These are phyloP conservation scores for Xylaria bambusicola DNA, from an alignment of 495 filamentous ascomycete species.

Conservation along the genomic window DNA sequence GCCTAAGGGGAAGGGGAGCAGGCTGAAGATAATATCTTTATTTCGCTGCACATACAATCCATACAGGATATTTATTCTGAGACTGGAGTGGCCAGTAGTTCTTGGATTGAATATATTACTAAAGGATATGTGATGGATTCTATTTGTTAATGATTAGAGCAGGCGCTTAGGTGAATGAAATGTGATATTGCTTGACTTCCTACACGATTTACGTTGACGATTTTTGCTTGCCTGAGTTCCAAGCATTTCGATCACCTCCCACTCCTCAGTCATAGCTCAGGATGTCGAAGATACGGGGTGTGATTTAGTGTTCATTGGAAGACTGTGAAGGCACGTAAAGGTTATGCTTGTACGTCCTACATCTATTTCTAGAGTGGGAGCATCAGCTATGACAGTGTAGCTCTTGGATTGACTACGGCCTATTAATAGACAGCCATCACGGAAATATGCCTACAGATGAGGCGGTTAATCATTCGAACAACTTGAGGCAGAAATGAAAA, in stretches of 20 bases:
- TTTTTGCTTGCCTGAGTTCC: background rate
- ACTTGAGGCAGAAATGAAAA: background rate
- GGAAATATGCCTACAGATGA: too few relatives aligned
- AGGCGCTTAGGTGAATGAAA: constrained; percentile 20
- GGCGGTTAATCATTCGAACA: too few relatives aligned
- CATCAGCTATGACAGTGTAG: too few relatives aligned
- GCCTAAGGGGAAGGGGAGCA: background rate
- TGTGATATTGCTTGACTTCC: background rate
- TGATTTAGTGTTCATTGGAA: too few relatives aligned
- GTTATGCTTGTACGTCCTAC: too few relatives aligned
- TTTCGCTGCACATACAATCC: constrained; percentile 13
- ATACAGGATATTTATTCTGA: background rate
- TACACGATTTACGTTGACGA: background rate
- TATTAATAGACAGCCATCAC: too few relatives aligned
- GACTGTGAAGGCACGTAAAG: too few relatives aligned
- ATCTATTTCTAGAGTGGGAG: too few relatives aligned
- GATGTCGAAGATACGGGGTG: too few relatives aligned
- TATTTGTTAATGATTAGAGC: constrained; percentile 7
- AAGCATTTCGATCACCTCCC: too few relatives aligned
- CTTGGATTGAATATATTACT: constrained; percentile 10
- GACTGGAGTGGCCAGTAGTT: background rate
- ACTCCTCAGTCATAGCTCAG: too few relatives aligned
- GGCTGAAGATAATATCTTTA: constrained; percentile 4
- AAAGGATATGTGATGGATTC: background rate
- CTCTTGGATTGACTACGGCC: too few relatives aligned